Conservation (phyloP, 164 flowering plant genomes). For the Pachysandra terminalis region DNA sequence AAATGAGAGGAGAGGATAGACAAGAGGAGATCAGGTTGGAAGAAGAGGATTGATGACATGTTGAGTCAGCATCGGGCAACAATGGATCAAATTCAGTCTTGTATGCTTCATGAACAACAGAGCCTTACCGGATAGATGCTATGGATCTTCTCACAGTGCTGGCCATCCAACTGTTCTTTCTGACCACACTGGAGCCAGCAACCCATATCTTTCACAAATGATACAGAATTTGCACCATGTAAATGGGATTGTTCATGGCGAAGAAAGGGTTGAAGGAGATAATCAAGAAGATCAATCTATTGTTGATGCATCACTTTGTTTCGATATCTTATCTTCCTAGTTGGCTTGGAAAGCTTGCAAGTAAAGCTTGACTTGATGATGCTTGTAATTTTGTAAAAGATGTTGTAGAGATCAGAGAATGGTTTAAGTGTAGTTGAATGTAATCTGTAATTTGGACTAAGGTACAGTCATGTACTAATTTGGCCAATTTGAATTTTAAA, state of each 20-base stretch:
- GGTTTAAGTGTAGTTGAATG: background rate
- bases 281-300: slow-evolving; percentile 90
- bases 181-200: slow-evolving; percentile 64
- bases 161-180: slow-evolving; percentile 64
- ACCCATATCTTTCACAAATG: slow-evolving; percentile 84
- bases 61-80: slow-evolving; percentile 44
- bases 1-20: background rate
- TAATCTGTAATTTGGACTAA: background rate
- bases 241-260: slow-evolving; percentile 78
- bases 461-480: background rate
- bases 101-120: slow-evolving; percentile 84
- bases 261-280: slow-evolving; percentile 67
- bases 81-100: slow-evolving; percentile 74
- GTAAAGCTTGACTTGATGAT: background rate
- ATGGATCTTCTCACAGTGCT: slow-evolving; percentile 77
- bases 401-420: background rate
- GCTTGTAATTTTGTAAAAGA: background rate
- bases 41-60: background rate
- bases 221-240: slow-evolving; percentile 85
- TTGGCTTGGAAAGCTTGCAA: background rate
- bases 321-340: background rate
- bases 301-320: slow-evolving; percentile 55
- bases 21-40: background rate
- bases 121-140: slow-evolving; percentile 65
- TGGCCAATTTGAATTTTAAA: background rate